Evolutionary conservation across 2,329 filamentous ascomycete genomes (phyloP).

Genomic region (Thelonectria discophora): DNA sequence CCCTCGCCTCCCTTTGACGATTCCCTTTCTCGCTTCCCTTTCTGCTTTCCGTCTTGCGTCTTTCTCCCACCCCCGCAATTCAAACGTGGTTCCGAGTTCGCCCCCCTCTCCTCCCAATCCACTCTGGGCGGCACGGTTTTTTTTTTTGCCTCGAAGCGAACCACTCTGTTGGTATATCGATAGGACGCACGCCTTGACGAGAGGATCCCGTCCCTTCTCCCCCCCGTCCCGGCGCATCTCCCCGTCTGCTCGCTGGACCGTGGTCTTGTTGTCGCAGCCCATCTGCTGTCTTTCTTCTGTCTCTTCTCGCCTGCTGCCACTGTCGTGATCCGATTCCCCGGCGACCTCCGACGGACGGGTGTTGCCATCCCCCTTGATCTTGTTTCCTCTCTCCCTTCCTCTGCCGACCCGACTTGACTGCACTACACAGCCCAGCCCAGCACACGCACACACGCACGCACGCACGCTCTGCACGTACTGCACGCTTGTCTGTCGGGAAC

Average conservation of each 20-base stretch:
- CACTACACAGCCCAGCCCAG: no score
- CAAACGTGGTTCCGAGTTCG: slow-evolving; percentile 34
- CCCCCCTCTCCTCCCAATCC: slow-evolving; percentile 34
- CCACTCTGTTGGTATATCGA: slow-evolving; percentile 42
- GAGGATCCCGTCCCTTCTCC: slow-evolving; percentile 32
- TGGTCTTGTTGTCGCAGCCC: slow-evolving; percentile 30
- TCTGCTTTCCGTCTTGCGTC: slow-evolving; percentile 40
- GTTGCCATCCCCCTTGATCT: slow-evolving; percentile 25
- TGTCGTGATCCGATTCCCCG: slow-evolving; percentile 32
- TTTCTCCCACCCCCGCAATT: slow-evolving; percentile 40
- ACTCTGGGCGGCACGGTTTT: slow-evolving; percentile 38
- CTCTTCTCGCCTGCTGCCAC: slow-evolving; percentile 19
- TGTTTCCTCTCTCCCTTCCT: slow-evolving; percentile 31
- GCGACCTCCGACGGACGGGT: slow-evolving; percentile 37
- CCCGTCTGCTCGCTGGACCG: slow-evolving; percentile 18
- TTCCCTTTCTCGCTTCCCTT: slow-evolving; percentile 34
- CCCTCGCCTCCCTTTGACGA: slow-evolving; percentile 41
- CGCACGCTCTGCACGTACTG: slow-evolving; percentile 24
- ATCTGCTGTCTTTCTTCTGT: slow-evolving; percentile 23
- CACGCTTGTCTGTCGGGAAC: slow-evolving; percentile 32
- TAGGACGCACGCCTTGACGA: slow-evolving; percentile 34
- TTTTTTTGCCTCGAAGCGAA: slow-evolving; percentile 41
- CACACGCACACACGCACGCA: no score
- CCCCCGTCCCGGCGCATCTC: slow-evolving; percentile 26
- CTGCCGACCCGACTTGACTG: no score